Evolutionary conservation across 73 alveolate genomes (phyloP).

Genomic region (Paramecium bursaria): DNA sequence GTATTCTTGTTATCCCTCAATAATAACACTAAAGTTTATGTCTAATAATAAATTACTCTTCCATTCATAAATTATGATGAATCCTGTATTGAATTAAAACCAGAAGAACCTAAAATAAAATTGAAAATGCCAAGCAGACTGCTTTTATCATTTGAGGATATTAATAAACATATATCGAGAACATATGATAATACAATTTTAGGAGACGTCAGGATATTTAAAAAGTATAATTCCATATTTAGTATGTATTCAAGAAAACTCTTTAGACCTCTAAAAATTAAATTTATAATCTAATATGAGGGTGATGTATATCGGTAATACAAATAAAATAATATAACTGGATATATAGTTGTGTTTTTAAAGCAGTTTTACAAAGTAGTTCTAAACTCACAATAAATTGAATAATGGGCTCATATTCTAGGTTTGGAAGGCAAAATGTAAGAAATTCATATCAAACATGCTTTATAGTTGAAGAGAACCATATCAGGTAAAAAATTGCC

Average conservation of each 20-base stretch:
- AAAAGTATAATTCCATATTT: conserved; percentile 27
- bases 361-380: background rate
- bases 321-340: background rate
- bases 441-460: too few relatives aligned
- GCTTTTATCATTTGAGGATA: conserved; percentile 38
- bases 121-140: background rate
- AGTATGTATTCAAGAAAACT: background rate
- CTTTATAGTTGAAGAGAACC: too few relatives aligned
- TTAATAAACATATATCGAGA: conserved; percentile 52
- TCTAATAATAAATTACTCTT: too few relatives aligned
- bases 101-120: background rate
- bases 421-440: too few relatives aligned
- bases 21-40: too few relatives aligned
- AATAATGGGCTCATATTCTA: too few relatives aligned
- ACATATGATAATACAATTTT: conserved; percentile 22
- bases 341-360: background rate
- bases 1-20: too few relatives aligned
- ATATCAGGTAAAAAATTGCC: too few relatives aligned
- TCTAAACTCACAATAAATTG: background rate
- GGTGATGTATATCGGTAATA: background rate
- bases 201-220: conserved; percentile 20
- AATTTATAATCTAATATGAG: too few relatives aligned
- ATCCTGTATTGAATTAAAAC: too few relatives aligned
- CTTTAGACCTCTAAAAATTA: too few relatives aligned
- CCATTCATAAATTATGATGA: too few relatives aligned